A percentile compares a stretch with the other conserved stretches of the same genome.
Evolutionary conservation across 2,329 filamentous ascomycete genomes (phyloP).

Genomic region (Fusarium globosum): DNA sequence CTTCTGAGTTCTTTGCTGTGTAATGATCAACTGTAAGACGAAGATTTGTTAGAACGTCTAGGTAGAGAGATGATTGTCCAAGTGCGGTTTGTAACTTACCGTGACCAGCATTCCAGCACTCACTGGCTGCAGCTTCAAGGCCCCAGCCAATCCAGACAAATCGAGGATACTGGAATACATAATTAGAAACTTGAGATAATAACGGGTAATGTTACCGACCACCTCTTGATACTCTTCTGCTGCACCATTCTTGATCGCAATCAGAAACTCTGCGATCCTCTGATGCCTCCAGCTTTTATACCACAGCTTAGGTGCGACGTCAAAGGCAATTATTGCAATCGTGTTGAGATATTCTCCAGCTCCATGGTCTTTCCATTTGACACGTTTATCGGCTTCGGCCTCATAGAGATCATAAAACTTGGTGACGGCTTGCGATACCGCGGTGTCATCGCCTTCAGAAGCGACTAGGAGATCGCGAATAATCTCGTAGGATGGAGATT

Average conservation of each 20-base stretch:
- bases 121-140: too few species aligned
- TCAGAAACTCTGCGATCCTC: not conserved
- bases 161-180: too few species aligned
- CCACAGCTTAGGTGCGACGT: not conserved
- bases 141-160: slow-evolving; percentile 16
- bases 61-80: too few species aligned
- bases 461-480: not conserved
- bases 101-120: not conserved
- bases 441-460: not conserved
- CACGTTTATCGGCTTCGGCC: too few species aligned
- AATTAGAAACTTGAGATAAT: too few species aligned
- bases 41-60: too few species aligned
- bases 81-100: not conserved
- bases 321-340: not conserved
- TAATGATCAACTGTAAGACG: not conserved
- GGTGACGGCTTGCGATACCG: not conserved
- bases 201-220: not conserved
- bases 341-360: too few species aligned
- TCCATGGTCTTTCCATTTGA: too few species aligned
- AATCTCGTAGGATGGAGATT: not conserved
- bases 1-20: not conserved
- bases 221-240: not conserved
- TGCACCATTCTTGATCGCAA: not conserved
- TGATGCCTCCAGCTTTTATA: not conserved
- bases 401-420: too few species aligned